A percentile compares a stretch with the other conserved stretches of the same genome.
Evolutionary conservation across 1,284 basidiomycete species (phyloP).

Genomic region (Sporisorium sorghi): DNA sequence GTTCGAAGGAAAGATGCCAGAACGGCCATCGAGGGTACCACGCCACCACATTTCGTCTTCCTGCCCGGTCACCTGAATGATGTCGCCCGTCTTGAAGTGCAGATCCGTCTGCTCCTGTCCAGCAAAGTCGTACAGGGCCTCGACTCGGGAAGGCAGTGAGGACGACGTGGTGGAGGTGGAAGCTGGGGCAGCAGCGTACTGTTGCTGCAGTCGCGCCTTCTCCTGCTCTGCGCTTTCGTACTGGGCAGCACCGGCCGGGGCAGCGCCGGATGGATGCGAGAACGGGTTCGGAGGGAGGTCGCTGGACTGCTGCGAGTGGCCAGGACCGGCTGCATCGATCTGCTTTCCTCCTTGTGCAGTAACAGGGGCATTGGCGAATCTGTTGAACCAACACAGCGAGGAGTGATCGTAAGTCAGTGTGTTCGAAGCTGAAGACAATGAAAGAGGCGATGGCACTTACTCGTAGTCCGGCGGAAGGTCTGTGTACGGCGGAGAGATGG

Average conservation of each 20-base stretch:
- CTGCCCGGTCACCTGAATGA: constrained; percentile 41
- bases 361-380: constrained; percentile 37
- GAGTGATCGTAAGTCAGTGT: too few species aligned
- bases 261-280: constrained; percentile 23
- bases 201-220: constrained; percentile 41
- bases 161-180: background rate
- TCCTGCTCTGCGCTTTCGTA: constrained; percentile 44
- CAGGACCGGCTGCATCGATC: constrained; percentile 12
- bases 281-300: constrained; percentile 29
- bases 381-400: too few species aligned
- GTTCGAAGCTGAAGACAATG: too few species aligned
- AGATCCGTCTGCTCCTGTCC: constrained; percentile 40
- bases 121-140: constrained; percentile 40
- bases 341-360: constrained; percentile 40
- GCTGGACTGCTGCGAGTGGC: background rate
- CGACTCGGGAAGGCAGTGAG: constrained; percentile 21
- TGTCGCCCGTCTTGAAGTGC: constrained; percentile 30
- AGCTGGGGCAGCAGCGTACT: constrained; percentile 14
- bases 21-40: constrained; percentile 24
- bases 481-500: constrained; percentile 13
- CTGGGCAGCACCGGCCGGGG: background rate
- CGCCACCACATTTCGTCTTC: constrained; percentile 53
- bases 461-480: constrained; percentile 54
- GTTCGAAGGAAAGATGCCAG: constrained; percentile 42
- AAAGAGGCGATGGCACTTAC: too few species aligned